A percentile compares a stretch with the other conserved stretches of the same genome.
phyloP scores from a whole-genome alignment of 768 basidiomycete genomes.

The Tylopilus rubrobrunneus region DNA sequence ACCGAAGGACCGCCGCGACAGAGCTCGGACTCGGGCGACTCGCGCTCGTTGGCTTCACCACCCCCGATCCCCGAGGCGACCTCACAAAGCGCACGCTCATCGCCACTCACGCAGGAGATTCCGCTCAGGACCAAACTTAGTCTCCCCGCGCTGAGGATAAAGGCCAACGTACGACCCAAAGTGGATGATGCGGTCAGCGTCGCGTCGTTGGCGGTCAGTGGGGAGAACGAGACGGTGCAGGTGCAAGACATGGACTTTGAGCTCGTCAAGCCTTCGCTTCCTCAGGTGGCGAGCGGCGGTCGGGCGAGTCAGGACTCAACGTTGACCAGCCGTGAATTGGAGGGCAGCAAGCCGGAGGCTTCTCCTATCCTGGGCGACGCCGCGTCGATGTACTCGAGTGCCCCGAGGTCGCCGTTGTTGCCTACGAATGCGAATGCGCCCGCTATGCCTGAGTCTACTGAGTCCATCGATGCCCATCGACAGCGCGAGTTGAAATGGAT shows the following conservation, averaged over 20 bases:
- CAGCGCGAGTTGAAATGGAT: conserved; percentile 79
- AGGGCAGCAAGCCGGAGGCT: conserved; percentile 5
- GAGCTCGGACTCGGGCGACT: conserved; percentile 29
- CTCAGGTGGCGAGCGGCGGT: conserved; percentile 38
- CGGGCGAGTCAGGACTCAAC: conserved; percentile 52
- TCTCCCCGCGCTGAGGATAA: conserved; percentile 60
- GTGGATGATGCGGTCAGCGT: conserved; percentile 31
- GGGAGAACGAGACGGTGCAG: conserved; percentile 57
- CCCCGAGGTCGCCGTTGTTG: conserved; percentile 25
- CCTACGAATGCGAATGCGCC: not conserved
- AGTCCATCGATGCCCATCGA: conserved; percentile 56
- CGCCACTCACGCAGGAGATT: conserved; percentile 27
- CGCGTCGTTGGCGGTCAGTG: conserved; percentile 19
- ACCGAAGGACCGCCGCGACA: conserved; percentile 16
- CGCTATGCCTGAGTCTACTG: conserved; percentile 15
- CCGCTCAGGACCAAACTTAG: conserved; percentile 61
- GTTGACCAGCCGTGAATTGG: conserved; percentile 29
- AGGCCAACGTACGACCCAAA: conserved; percentile 23
- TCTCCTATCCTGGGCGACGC: conserved; percentile 37
- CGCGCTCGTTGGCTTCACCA: conserved; percentile 39
- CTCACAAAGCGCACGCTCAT: conserved; percentile 29
- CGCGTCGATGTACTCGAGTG: conserved; percentile 37
- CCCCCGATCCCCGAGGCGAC: conserved; percentile 37
- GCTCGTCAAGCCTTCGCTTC: conserved; percentile 60
- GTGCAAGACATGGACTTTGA: conserved; percentile 83